A percentile compares a stretch with the other conserved stretches of the same genome.
Evolutionary conservation across 1,284 basidiomycete genomes (phyloP).

Genomic region (Macrocystidia cucumis): DNA sequence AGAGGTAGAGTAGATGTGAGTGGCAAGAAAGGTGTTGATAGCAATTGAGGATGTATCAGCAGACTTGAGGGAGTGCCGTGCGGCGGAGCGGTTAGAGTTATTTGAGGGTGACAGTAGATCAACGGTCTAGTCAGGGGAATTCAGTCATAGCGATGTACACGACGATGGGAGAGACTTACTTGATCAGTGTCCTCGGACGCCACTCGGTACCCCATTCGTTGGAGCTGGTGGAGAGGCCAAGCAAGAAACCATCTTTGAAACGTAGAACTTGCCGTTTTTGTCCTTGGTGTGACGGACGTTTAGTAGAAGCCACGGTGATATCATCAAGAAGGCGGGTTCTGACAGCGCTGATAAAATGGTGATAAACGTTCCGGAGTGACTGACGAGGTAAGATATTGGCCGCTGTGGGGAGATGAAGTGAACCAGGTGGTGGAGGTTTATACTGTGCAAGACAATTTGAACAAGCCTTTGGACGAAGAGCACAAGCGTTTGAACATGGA

Average conservation of each 20-base stretch:
- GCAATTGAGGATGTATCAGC: constrained; percentile 52
- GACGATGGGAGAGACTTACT: constrained; percentile 20
- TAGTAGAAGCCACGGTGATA: constrained; percentile 32
- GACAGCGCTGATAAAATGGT: constrained; percentile 34
- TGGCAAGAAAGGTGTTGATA: constrained; percentile 38
- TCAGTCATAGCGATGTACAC: constrained; percentile 4
- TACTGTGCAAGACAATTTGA: constrained; percentile 24
- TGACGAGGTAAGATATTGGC: constrained; percentile 29
- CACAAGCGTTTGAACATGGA: constrained; percentile 42
- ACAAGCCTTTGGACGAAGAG: constrained; percentile 33
- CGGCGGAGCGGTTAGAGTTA: constrained; percentile 33
- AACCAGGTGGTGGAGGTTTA: constrained; percentile 13
- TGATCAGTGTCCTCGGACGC: constrained; percentile 42
- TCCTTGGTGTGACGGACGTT: constrained; percentile 14
- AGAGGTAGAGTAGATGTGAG: constrained; percentile 29
- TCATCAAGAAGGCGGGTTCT: constrained; percentile 46
- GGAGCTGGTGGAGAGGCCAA: constrained; percentile 32
- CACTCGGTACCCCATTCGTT: constrained; percentile 58
- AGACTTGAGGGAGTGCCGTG: constrained; percentile 28
- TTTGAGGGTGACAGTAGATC: constrained; percentile 50
- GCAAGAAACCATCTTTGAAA: constrained; percentile 52
- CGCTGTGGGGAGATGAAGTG: constrained; percentile 17
- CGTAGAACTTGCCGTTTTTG: constrained; percentile 27
- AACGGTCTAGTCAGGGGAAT: constrained; percentile 34
- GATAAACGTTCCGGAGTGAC: constrained; percentile 36